These are phyloP conservation scores for Limnanthes douglasii DNA, from an alignment of 345 rosid genomes.

Conservation along the genomic window DNA sequence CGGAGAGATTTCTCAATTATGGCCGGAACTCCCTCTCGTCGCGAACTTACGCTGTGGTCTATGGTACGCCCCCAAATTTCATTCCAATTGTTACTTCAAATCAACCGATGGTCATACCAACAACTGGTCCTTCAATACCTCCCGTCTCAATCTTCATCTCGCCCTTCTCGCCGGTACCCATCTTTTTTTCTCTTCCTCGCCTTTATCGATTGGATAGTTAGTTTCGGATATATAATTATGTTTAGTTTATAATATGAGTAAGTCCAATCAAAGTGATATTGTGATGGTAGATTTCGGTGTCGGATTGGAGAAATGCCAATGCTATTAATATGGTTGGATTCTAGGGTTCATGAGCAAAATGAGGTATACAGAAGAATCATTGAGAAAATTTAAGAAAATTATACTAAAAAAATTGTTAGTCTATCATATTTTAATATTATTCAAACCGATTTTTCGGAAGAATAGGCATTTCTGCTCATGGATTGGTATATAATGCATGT, in stretches of 20 bases:
- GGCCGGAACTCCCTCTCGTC: constrained; percentile 74
- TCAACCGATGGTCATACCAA: constrained; percentile 94
- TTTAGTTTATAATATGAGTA: background rate
- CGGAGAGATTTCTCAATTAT: constrained; percentile 64
- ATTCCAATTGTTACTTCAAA: constrained; percentile 80
- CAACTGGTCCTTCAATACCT: constrained; percentile 71
- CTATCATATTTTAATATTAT: too few species aligned
- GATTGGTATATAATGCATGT: background rate
- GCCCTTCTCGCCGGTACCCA: constrained; percentile 56
- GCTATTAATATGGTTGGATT: background rate
- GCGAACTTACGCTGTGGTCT: constrained; percentile 95
- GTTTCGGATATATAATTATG: background rate
- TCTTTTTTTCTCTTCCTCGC: background rate
- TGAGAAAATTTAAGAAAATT: too few species aligned
- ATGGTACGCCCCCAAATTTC: constrained; percentile 64
- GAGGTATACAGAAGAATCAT: too few species aligned
- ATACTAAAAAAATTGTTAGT: too few species aligned
- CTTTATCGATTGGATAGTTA: background rate
- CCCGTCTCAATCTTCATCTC: constrained; percentile 82
- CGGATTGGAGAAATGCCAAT: background rate
- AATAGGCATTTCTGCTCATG: too few species aligned
- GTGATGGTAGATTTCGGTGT: background rate
- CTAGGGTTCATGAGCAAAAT: too few species aligned
- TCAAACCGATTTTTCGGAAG: too few species aligned
- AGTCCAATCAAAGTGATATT: background rate